Conservation (phyloP, 352 stramenopile genomes). For the Aphanomyces stellatus region DNA sequence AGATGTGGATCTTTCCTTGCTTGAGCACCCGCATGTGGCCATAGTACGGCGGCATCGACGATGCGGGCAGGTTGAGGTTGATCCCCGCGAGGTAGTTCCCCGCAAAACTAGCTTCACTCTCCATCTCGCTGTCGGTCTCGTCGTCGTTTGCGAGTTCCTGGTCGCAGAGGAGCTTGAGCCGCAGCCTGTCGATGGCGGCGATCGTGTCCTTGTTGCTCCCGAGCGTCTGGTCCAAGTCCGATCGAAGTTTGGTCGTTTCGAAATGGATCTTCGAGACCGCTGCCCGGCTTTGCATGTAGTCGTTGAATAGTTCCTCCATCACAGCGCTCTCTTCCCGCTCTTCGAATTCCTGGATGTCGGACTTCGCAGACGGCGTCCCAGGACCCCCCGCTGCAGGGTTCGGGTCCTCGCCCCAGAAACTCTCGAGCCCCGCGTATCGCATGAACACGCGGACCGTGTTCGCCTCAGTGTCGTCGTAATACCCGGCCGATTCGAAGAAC, state of each 20-base stretch:
- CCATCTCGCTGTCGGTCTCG: constrained; percentile 46
- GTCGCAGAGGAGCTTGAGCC: constrained; percentile 16
- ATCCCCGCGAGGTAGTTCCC: constrained; percentile 21
- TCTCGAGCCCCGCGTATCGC: constrained; percentile 53
- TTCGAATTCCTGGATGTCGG: constrained; percentile 6
- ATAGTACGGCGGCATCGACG: constrained; percentile 50
- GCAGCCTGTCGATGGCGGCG: constrained; percentile 12
- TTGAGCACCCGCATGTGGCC: constrained; percentile 71
- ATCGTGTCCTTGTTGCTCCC: constrained; percentile 16
- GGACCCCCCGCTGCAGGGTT: background rate
- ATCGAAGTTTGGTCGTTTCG: constrained; percentile 13
- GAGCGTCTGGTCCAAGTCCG: constrained; percentile 8
- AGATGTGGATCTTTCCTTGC: constrained; percentile 55
- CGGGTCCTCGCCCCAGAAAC: constrained; percentile 53
- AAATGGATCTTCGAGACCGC: constrained; percentile 18
- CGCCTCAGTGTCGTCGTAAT: constrained; percentile 73
- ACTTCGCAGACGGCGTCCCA: background rate
- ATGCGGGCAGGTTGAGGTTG: constrained; percentile 27
- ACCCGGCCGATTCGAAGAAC: constrained; percentile 76
- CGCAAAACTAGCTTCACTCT: constrained; percentile 21
- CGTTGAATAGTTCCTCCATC: constrained; percentile 15
- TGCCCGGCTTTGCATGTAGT: constrained; percentile 20
- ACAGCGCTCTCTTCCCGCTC: constrained; percentile 17
- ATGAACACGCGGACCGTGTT: constrained; percentile 79
- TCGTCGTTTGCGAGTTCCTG: constrained; percentile 41